Evolutionary conservation across 164 flowering plant species (phyloP).

Genomic region (Dillenia suffruticosa): DNA sequence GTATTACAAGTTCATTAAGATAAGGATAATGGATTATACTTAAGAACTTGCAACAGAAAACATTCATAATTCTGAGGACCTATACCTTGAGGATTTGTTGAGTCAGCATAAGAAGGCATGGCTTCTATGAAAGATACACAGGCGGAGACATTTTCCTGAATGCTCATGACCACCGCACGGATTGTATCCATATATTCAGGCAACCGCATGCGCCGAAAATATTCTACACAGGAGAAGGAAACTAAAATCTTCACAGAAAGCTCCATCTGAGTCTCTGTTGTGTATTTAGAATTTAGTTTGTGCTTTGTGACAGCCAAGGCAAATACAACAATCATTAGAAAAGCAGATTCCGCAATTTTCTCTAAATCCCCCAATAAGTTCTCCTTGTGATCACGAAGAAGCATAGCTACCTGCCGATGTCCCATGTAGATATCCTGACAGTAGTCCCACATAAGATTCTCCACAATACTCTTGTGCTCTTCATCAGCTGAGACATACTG

Average conservation of each 20-base stretch:
- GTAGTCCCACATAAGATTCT: constrained; percentile 65
- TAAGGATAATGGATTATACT: constrained; percentile 1
- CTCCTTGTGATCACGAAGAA: constrained; percentile 38
- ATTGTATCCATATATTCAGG: constrained; percentile 87
- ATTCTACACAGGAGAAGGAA: constrained; percentile 88
- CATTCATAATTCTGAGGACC: not conserved
- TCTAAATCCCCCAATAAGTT: constrained; percentile 59
- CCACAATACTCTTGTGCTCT: constrained; percentile 51
- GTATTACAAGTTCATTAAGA: not conserved
- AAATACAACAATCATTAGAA: constrained; percentile 90
- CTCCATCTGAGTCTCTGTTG: constrained; percentile 38
- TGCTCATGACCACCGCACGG: constrained; percentile 46
- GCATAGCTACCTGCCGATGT: constrained; percentile 46
- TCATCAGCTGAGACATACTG: constrained; percentile 64
- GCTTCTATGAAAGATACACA: constrained; percentile 66
- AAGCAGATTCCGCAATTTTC: constrained; percentile 87
- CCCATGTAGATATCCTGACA: constrained; percentile 59
- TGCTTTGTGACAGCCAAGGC: constrained; percentile 77
- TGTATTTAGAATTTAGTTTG: constrained; percentile 38
- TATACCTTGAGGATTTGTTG: constrained; percentile 56
- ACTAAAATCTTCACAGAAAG: constrained; percentile 54
- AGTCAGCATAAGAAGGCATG: constrained; percentile 68
- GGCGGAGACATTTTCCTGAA: constrained; percentile 70
- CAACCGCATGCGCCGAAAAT: constrained; percentile 74
- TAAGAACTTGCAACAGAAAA: no score